Conservation (phyloP, 345 rosid genomes). For the Atalantia buxifolia region DNA sequence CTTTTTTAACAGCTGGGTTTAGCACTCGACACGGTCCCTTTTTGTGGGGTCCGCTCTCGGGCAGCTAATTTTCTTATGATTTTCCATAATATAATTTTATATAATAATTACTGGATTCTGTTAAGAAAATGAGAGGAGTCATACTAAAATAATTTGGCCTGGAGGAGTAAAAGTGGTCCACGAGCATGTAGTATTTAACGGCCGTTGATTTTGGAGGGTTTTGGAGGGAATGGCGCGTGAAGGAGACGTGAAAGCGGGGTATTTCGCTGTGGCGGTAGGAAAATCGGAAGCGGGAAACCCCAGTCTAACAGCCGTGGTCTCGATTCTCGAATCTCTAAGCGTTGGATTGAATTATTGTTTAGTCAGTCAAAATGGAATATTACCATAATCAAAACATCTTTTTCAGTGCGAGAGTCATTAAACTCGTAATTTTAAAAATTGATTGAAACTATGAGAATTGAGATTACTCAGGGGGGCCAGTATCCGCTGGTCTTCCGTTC, state of each 20-base stretch:
- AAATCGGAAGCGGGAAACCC: neutral
- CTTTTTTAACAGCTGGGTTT: conserved; percentile 20
- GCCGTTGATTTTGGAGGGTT: conserved; percentile 6
- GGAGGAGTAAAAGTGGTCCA: neutral
- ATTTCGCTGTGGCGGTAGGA: neutral
- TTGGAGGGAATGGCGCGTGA: conserved; percentile 11
- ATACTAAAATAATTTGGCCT: neutral
- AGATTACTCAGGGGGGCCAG: neutral
- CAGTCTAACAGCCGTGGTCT: conserved; percentile 6
- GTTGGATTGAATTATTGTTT: neutral
- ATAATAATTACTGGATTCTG: too few relatives aligned
- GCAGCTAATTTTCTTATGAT: neutral
- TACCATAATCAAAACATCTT: neutral
- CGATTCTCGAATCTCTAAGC: conserved; percentile 6
- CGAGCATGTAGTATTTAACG: neutral
- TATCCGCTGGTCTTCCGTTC: neutral
- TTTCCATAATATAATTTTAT: too few relatives aligned
- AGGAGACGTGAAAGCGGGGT: neutral
- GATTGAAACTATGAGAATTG: neutral
- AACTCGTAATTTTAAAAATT: neutral
- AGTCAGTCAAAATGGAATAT: neutral
- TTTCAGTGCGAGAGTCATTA: conserved; percentile 3
- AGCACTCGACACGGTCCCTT: conserved; percentile 27
- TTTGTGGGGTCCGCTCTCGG: conserved; percentile 18
- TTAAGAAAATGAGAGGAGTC: neutral